Evolutionary conservation across 1,139 yeast genomes (phyloP), one percentile per base, ranked within the genome.

Genomic region (Geotrichum fermentans): DNA sequence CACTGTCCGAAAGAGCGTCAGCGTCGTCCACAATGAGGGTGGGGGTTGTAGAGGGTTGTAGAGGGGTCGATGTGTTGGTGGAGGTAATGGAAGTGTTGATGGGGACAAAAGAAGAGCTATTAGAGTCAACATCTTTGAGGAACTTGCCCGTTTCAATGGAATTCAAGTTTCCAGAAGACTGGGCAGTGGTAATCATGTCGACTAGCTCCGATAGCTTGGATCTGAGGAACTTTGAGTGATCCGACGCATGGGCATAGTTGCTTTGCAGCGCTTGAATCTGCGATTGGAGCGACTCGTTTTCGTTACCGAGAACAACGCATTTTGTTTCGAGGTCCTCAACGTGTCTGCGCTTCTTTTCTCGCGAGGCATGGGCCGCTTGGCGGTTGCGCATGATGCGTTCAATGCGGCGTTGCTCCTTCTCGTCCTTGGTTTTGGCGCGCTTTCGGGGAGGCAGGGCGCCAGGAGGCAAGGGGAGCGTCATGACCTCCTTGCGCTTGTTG

Each of bases 281-380:
- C 21, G 38, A 44, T 40, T 53, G 56, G 21, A 69, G 61, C 32
- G 51, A 52, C 17, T 52, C 58, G 51, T 66, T 67, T 49, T 64
- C 65, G 2, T 58, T 41, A 32, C 57, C 52, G 45, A 69, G 58
- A 11, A 48, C 52, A 14, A 58, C 58, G 52, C 71, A 67, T 54
- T 56, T 58, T 45, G 73, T 67, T 70, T 92, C 97, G 59, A 92
- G 75, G 58, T 80, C 82, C 67, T 89, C 96, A 54, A 92, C 84
- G 65, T 90, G 96, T 64, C 82, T 80, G 63, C 97, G 79, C 78
- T 92, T 92, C 79, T 90, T 90, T 65, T 92, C 98, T 57, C 98
- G 79, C 30, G 96, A 86, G 43, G 96, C 96, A 65, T 92, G 97
- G 42, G 98, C 98, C 21, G 98, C 97, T 64, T 92, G 84, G 62